Conservation (phyloP, 495 filamentous ascomycete genomes). For the Lasiosphaeria ovina region DNA sequence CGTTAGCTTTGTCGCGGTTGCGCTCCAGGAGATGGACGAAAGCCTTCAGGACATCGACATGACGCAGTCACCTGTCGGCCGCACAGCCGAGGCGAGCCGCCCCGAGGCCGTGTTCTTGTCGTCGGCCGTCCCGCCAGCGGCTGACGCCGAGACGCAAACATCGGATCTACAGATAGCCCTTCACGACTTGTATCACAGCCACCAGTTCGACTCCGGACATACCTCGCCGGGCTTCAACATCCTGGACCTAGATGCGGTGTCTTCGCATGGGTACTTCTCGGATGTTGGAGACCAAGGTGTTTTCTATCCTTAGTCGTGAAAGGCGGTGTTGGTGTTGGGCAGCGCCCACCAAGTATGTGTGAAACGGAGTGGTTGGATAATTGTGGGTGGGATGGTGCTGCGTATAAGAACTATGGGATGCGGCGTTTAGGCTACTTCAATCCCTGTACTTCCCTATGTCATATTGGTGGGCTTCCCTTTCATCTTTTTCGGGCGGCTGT, state of each 20-base stretch:
- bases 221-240: conserved; percentile 11
- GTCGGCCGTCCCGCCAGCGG: background rate
- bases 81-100: background rate
- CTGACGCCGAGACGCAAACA: conserved; percentile 18
- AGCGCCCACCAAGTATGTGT: no score
- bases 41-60: conserved; percentile 30
- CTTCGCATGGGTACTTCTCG: conserved; percentile 15
- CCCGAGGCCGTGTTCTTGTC: background rate
- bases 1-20: conserved; percentile 25
- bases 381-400: no score
- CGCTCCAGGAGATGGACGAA: conserved; percentile 30
- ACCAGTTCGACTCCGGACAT: conserved; percentile 7
- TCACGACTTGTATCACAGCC: conserved; percentile 1
- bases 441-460: no score
- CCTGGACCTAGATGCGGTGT: conserved; percentile 15
- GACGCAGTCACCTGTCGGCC: conserved; percentile 19
- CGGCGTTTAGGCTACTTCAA: no score
- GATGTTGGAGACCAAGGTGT: conserved; percentile 15
- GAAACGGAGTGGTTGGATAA: no score
- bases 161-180: conserved; percentile 1
- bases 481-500: no score
- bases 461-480: no score
- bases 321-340: no score
- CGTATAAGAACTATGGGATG: no score
- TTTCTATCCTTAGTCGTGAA: conserved; percentile 6